Conservation (phyloP, 768 basidiomycete genomes). For the Chalciporus piperatus region DNA sequence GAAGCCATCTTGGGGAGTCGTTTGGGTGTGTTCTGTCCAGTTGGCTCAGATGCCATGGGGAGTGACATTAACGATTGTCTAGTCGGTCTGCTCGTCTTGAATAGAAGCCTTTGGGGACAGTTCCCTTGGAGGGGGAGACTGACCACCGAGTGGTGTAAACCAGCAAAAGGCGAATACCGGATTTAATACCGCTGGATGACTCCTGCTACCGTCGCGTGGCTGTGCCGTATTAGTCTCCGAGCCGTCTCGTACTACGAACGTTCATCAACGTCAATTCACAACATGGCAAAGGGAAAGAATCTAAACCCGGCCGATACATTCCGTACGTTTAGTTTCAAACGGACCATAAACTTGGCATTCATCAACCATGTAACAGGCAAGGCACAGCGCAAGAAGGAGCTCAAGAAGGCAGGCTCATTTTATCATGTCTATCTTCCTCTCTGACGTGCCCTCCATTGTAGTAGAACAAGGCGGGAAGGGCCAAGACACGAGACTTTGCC, state of each 20-base stretch:
- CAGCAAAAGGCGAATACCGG: too few species aligned
- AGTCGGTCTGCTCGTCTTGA: too few species aligned
- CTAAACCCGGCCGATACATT: constrained; percentile 93
- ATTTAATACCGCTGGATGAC: too few species aligned
- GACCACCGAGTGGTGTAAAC: constrained; percentile 25
- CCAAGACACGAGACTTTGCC: constrained; percentile 83
- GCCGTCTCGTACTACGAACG: not conserved
- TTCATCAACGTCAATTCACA: not conserved
- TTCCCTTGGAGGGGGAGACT: constrained; percentile 50
- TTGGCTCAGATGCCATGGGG: constrained; percentile 23
- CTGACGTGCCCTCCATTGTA: constrained; percentile 32
- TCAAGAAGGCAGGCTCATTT: constrained; percentile 68
- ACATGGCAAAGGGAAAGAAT: constrained; percentile 83
- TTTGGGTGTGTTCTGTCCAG: constrained; percentile 44
- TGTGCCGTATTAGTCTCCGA: not conserved
- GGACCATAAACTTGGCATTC: not conserved
- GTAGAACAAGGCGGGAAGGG: constrained; percentile 89
- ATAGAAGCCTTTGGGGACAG: constrained; percentile 29
- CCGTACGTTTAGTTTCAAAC: constrained; percentile 50
- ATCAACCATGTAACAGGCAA: constrained; percentile 59
- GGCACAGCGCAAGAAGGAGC: constrained; percentile 87
- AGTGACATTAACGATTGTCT: constrained; percentile 20
- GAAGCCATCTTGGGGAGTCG: constrained; percentile 68
- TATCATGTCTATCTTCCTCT: constrained; percentile 10
- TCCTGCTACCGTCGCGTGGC: constrained; percentile 29